phyloP scores from a whole-genome alignment of 305 asterid species.

The Ruellia speciosa region DNA sequence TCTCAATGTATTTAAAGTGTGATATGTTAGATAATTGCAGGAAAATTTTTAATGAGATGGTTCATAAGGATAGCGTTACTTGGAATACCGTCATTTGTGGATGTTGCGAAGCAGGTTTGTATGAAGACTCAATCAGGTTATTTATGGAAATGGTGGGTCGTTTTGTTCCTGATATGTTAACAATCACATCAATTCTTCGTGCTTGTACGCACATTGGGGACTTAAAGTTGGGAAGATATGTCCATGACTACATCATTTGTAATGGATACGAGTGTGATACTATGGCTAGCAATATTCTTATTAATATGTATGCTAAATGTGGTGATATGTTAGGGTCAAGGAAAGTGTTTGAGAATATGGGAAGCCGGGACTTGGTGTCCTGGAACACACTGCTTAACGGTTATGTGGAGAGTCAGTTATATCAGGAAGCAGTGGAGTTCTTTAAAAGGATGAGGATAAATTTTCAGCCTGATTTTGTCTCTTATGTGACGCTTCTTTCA shows the following conservation, averaged over 20 bases:
- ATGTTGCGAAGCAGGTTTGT: conserved; percentile 39
- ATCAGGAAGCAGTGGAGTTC: conserved; percentile 48
- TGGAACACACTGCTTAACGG: conserved; percentile 78
- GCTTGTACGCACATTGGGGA: conserved; percentile 59
- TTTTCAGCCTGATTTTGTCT: conserved; percentile 52
- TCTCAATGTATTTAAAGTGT: conserved; percentile 65
- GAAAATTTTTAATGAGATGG: conserved; percentile 52
- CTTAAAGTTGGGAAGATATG: conserved; percentile 44
- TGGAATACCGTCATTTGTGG: conserved; percentile 77
- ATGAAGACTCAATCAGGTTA: conserved; percentile 45
- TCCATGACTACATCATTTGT: conserved; percentile 50
- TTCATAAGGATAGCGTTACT: conserved; percentile 52
- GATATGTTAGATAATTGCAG: conserved; percentile 34
- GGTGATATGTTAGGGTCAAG: conserved; percentile 48
- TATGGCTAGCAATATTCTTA: conserved; percentile 38
- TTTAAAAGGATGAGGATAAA: conserved; percentile 45
- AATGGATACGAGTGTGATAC: conserved; percentile 44
- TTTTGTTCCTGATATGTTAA: conserved; percentile 54
- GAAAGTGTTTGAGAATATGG: conserved; percentile 49
- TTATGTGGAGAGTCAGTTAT: conserved; percentile 34
- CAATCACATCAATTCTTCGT: conserved; percentile 53
- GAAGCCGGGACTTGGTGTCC: conserved; percentile 56
- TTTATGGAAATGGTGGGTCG: conserved; percentile 44
- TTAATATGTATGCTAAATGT: conserved; percentile 76
- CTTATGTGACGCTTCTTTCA: conserved; percentile 52